phyloP scores from a whole-genome alignment of 306 rosid species.

The Ormosia semicastrata region DNA sequence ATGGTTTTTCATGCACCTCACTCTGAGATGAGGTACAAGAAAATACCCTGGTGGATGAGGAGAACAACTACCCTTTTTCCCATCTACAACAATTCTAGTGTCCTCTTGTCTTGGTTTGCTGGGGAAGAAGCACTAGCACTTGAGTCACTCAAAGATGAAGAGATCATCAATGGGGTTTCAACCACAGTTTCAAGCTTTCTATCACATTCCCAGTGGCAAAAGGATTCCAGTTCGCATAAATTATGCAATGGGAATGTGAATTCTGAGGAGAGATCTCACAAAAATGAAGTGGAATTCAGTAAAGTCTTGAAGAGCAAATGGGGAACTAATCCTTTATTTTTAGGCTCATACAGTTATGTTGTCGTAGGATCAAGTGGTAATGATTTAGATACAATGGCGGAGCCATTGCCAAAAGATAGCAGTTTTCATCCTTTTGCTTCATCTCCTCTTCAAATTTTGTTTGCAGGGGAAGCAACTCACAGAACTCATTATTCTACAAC shows the following conservation, averaged over 20 bases:
- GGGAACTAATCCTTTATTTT: conserved; percentile 83
- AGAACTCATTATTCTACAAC: conserved; percentile 97
- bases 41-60: conserved; percentile 95
- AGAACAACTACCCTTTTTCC: conserved; percentile 75
- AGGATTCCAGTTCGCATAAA: conserved; percentile 28
- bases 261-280: conserved; percentile 22
- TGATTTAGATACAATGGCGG: conserved; percentile 83
- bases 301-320: conserved; percentile 72
- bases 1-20: conserved; percentile 71
- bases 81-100: conserved; percentile 63
- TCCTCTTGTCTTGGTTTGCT: conserved; percentile 84
- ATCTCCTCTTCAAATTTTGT: conserved; percentile 78
- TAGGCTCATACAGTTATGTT: conserved; percentile 86
- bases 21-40: conserved; percentile 59
- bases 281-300: conserved; percentile 46
- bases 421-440: conserved; percentile 33
- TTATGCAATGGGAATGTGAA: conserved; percentile 48
- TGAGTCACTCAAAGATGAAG: conserved; percentile 70
- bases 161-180: conserved; percentile 69
- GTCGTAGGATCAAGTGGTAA: conserved; percentile 90
- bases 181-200: conserved; percentile 58
- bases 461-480: conserved; percentile 99
- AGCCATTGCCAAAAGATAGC: conserved; percentile 69
- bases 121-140: conserved; percentile 86
- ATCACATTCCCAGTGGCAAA: conserved; percentile 27